These are phyloP conservation scores for Alternaria panax DNA, from an alignment of 2,329 filamentous ascomycete genomes.

Conservation along the genomic window DNA sequence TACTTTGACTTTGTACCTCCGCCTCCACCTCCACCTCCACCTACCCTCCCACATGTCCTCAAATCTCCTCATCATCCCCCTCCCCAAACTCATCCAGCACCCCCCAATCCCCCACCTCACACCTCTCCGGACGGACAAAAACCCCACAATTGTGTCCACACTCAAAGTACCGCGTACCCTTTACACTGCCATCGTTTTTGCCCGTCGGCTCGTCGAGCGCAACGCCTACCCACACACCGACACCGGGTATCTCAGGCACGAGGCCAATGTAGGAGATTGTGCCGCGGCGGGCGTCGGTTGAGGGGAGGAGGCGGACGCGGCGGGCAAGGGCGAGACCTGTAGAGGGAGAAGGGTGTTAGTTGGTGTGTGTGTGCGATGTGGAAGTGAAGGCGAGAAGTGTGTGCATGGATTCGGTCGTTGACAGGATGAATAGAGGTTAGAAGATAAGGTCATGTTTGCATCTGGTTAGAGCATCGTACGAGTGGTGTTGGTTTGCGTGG, in stretches of 20 bases:
- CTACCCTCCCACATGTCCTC: slow-evolving; percentile 59
- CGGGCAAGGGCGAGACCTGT: slow-evolving; percentile 37
- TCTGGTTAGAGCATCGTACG: background rate
- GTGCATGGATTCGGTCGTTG: slow-evolving; percentile 8
- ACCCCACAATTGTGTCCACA: slow-evolving; percentile 74
- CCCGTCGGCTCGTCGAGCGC: slow-evolving; percentile 79
- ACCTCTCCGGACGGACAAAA: slow-evolving; percentile 78
- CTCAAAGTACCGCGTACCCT: slow-evolving; percentile 73
- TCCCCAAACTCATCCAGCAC: slow-evolving; percentile 56
- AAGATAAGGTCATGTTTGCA: background rate
- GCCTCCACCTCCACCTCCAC: too few species aligned
- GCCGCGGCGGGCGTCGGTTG: slow-evolving; percentile 73
- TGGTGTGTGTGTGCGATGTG: too few species aligned
- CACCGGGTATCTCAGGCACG: slow-evolving; percentile 75
- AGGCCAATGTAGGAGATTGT: slow-evolving; percentile 75
- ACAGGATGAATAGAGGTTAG: background rate
- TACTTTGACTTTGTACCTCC: too few species aligned
- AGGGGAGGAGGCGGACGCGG: slow-evolving; percentile 57
- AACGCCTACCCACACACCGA: slow-evolving; percentile 74
- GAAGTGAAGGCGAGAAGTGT: too few species aligned
- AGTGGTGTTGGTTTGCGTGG: background rate
- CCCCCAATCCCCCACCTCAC: slow-evolving; percentile 78
- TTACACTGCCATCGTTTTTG: slow-evolving; percentile 80
- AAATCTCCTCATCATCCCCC: slow-evolving; percentile 64
- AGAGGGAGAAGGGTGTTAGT: background rate